A percentile compares a stretch with the other conserved stretches of the same genome.
Conservation (phyloP, 805 yeast genomes). For the Candida hispaniensis region DNA sequence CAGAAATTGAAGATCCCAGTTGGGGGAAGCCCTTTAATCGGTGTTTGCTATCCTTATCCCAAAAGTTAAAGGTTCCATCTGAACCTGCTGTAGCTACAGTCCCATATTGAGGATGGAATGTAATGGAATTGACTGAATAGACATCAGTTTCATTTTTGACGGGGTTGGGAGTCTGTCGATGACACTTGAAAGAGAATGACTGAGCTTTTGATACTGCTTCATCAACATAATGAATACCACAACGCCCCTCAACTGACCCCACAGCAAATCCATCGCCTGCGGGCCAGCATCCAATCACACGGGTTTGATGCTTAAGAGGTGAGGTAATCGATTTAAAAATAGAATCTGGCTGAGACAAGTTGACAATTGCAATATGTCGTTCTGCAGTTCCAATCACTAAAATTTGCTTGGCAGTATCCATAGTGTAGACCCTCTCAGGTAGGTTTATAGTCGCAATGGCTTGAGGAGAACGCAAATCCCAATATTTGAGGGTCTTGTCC, state of each 20-base stretch:
- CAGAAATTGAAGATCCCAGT: constrained; percentile 50
- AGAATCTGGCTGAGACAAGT: constrained; percentile 65
- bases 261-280: constrained; percentile 86
- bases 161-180: constrained; percentile 57
- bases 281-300: constrained; percentile 75
- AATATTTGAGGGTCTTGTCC: constrained; percentile 89
- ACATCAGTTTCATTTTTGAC: constrained; percentile 50
- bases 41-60: constrained; percentile 92
- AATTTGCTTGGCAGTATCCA: constrained; percentile 74
- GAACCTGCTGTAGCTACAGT: constrained; percentile 91
- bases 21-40: constrained; percentile 69
- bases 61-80: constrained; percentile 86
- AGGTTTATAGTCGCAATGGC: constrained; percentile 72
- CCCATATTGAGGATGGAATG: constrained; percentile 82
- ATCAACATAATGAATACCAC: constrained; percentile 87
- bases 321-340: constrained; percentile 64
- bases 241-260: constrained; percentile 90
- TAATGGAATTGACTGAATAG: constrained; percentile 68
- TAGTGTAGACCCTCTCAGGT: constrained; percentile 84
- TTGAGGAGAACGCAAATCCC: constrained; percentile 78
- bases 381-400: constrained; percentile 94
- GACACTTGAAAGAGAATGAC: constrained; percentile 92
- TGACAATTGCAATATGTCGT: constrained; percentile 64
- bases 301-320: constrained; percentile 83
- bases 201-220: constrained; percentile 42